Base-by-base conservation (phyloP, 1,284 basidiomycete species). In the Apiotrichum veenhuisii region DNA sequence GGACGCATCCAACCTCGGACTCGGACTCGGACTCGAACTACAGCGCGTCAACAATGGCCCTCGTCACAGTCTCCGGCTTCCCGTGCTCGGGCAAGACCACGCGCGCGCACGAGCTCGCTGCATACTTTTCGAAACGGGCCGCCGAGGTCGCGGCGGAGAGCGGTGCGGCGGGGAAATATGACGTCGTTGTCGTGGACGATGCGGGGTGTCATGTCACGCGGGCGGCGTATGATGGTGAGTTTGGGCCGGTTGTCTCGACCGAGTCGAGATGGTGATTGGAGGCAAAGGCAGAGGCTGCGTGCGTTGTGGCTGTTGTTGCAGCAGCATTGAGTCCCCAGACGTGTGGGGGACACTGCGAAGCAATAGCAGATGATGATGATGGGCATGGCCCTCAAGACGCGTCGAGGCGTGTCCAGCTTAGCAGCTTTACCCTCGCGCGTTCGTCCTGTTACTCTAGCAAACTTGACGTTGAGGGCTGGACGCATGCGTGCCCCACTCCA, bases 21-120 rank as follows among this genome's bases (percentile, higher is more conserved):
- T 37, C 15, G 12, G 8, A 9, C 10, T 15, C 40, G n/a, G 14
- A 42, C 4, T 22, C 40, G 3, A 22, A 8, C 40, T 11, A n/a
- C 30, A 30, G 7, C 45, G 8, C 47, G 23, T n/a, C 34, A 14
- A 49, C 33, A 52, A 98, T 98, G 94, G 92, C 94, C n/a, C 82
- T 98, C 52, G 80, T 98, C 64, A 94, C 92, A 3, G 81, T 98
- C 41, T 85, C 88, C n/a, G 95, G 95, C 12, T 92, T 84, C 75
- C 94, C 95, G 0, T 86, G 82, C 66, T 87, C 88, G 42, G 94
- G 95, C 54, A 97, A 98, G 75, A 84, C 88, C 0, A 80, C 75
- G n/a, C 80, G 92, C 45, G 86, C 86, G 0, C 63, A 76, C 1
- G 84, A 92, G 70, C 81, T 98, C 52, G 81, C 82, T 44, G 65